Conservation (phyloP, 805 yeast genomes). For the Ogataea wickerhamii region DNA sequence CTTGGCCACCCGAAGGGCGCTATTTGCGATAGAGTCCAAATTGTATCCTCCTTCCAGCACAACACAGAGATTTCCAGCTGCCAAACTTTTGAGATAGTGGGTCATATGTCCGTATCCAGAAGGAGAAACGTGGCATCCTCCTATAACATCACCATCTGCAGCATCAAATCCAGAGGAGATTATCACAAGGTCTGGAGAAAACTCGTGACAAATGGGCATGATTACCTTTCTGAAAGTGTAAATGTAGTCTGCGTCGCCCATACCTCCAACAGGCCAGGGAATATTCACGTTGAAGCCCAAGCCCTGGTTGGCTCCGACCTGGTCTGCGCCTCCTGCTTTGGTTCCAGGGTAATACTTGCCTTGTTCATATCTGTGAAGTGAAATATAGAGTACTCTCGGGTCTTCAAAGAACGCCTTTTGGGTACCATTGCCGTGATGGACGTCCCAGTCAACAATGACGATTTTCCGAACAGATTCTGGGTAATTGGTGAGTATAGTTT, state of each 20-base stretch:
- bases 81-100: slow-evolving; percentile 80
- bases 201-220: slow-evolving; percentile 86
- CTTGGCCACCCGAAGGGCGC: slow-evolving; percentile 90
- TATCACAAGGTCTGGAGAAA: slow-evolving; percentile 87
- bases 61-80: slow-evolving; percentile 84
- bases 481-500: slow-evolving; percentile 70
- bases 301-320: slow-evolving; percentile 82
- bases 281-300: slow-evolving; percentile 85
- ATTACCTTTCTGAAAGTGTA: slow-evolving; percentile 85
- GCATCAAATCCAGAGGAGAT: slow-evolving; percentile 97
- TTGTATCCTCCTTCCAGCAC: slow-evolving; percentile 97
- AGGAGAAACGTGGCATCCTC: slow-evolving; percentile 94
- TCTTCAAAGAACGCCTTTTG: slow-evolving; percentile 88
- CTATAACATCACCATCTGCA: slow-evolving; percentile 96
- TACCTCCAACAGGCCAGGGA: slow-evolving; percentile 91
- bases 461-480: slow-evolving; percentile 87
- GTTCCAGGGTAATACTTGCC: slow-evolving; percentile 96
- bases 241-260: slow-evolving; percentile 93
- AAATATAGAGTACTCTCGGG: slow-evolving; percentile 85
- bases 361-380: slow-evolving; percentile 87
- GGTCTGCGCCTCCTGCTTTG: slow-evolving; percentile 73
- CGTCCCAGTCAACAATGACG: slow-evolving; percentile 93
- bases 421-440: slow-evolving; percentile 98
- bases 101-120: slow-evolving; percentile 97
- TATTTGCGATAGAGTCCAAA: slow-evolving; percentile 81